Evolutionary conservation across 371 early-diverging fungal genomes (phyloP).

Genomic region (Conidiobolus incongruus): DNA sequence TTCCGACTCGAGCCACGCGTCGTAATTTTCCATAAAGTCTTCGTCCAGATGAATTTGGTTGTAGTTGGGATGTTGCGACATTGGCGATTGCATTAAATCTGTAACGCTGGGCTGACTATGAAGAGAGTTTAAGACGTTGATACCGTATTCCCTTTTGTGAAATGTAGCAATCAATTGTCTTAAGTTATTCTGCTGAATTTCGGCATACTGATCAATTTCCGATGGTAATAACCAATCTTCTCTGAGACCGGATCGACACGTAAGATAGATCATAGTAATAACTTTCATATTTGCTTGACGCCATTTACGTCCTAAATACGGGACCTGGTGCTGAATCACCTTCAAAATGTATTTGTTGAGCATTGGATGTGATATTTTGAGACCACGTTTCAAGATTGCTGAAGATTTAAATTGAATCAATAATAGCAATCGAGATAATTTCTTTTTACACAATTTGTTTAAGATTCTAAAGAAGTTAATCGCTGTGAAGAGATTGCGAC

Average conservation of each 20-base stretch:
- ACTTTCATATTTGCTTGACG: conserved; percentile 24
- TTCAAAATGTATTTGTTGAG: conserved; percentile 52
- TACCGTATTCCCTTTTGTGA: background rate
- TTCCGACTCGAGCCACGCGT: conserved; percentile 2
- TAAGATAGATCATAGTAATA: background rate
- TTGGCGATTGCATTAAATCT: background rate
- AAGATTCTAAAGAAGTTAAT: conserved; percentile 52
- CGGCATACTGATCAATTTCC: background rate
- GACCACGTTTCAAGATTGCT: conserved; percentile 45
- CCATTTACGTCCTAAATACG: conserved; percentile 65
- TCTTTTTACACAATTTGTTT: conserved; percentile 59
- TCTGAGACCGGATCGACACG: background rate
- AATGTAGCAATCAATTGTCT: background rate
- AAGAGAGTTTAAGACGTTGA: background rate
- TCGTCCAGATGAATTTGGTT: background rate
- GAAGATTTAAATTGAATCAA: conserved; percentile 68
- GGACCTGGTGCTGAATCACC: conserved; percentile 51
- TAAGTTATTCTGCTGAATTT: background rate
- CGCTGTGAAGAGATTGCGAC: conserved; percentile 46
- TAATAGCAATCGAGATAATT: conserved; percentile 45
- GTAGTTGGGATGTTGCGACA: background rate
- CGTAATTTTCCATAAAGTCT: background rate
- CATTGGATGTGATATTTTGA: conserved; percentile 40
- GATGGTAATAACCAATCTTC: background rate
- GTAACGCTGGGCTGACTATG: background rate